Evolutionary conservation across 345 rosid species (phyloP).

Genomic region (Jatropha curcas): DNA sequence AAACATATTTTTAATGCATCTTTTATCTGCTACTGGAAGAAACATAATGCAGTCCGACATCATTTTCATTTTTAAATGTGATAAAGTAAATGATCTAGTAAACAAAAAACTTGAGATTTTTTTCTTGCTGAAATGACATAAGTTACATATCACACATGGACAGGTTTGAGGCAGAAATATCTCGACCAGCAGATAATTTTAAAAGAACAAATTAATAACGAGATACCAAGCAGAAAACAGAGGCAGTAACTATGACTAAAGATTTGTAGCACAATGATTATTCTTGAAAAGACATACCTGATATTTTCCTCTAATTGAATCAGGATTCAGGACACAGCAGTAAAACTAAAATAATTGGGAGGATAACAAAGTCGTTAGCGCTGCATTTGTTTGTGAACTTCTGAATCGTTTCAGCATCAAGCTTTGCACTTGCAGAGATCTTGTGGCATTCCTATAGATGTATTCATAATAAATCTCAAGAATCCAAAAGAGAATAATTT

Average conservation of each 20-base stretch:
- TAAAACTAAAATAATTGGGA: neutral
- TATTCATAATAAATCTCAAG: neutral
- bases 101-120: neutral
- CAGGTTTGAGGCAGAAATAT: neutral
- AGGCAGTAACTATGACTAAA: neutral
- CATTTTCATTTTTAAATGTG: neutral
- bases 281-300: slow-evolving; percentile 4
- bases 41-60: neutral
- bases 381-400: neutral
- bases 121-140: too few relatives aligned
- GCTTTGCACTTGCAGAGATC: slow-evolving; percentile 3
- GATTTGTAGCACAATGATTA: neutral
- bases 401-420: neutral
- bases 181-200: neutral
- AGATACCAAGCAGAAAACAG: neutral
- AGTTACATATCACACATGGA: too few relatives aligned
- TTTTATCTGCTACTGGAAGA: neutral
- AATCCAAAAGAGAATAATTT: neutral
- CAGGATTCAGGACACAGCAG: neutral
- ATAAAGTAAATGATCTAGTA: neutral
- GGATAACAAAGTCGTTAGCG: neutral
- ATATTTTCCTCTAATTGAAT: neutral
- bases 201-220: neutral
- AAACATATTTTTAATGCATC: neutral
- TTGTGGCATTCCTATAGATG: neutral